Base-by-base conservation (phyloP, 805 yeast genomes). In the Saccharomycopsis sp. region DNA sequence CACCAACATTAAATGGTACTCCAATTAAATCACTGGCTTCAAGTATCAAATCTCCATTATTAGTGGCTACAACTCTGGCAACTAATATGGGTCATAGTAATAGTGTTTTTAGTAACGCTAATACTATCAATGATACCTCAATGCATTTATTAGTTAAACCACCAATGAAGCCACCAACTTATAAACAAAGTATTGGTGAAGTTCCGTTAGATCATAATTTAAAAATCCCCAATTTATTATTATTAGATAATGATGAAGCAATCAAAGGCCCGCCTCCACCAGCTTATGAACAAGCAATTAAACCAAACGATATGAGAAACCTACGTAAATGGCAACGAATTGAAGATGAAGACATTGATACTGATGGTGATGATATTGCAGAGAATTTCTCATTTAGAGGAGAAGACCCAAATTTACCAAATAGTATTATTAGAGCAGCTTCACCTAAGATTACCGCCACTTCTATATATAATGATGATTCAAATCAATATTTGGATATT, bases 241-340 rank as follows among this genome's bases (percentile, higher is more conserved):
- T 40, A 3, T 21, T 21, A 26, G 23, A 29, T 25, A 45, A 33
- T 21, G 39, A 41, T 28, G 34, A 37, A 17, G 18, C 36, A 6
- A 39, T 40, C 14, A 14, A 5, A 9, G 29, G 42, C 27, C 32
- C 44, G 3, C 50, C 50, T 14, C 51, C 52, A 12, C 51, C 52
- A 33, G 18, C 40, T 13, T 46, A 48, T 27, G 49, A 35, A 25
- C 41, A 37, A 21, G 42, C 21, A 13, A 34, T 39, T 18, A 31
- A 35, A 14, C 36, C 35, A 20, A 37, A 41, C 21, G 29, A 14
- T 10, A 34, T 21, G 13, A 14, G 35, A 3, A 40, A 36, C 15
- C 28, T 32, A 10, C 19, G 30, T 26, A 35, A 36, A 29, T 21
- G 26, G 15, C 34, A 15, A 13, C 29, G 25, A 21, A 26, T 18